Evolutionary conservation across 2,329 filamentous ascomycete genomes (phyloP), one percentile per base, ranked within the genome.

Genomic region (Emergomyces africanus): DNA sequence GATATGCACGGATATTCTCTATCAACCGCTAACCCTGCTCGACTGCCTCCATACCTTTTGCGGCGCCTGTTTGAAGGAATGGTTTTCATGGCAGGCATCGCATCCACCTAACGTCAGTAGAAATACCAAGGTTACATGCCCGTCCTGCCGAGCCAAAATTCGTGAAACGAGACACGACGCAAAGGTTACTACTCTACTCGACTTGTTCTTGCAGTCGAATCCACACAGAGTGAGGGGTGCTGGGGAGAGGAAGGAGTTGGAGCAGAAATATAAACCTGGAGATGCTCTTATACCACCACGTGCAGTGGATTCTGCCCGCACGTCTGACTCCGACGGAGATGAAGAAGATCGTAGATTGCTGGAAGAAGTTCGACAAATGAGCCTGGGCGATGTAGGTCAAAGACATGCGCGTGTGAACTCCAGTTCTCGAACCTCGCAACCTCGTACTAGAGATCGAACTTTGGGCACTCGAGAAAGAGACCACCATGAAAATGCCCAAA

Each of bases 21-120:
- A 90, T 75, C 89, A 95, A 72, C 90, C 91, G 39, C 81, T 95
- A 64, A 95, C 90, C 33, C 84, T 95, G 55, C 88, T 96, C 72
- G 89, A 96, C 77, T 96, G 90, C 71, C 83, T 96, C 50, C 90
- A 96, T 75, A 96, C 92, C 51, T 99, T 95, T 74, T 99, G 94
- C 77, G 94, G 91, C 64, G 88, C 89, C 44, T 99, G 94, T 70
- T 74, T 97, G 61, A 96, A 95, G 73, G 90, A 95, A 77, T 99
- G 94, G 94, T 99, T 97, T 71, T 78, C 79, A 63, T 94, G 85
- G 73, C 90, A 96, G 72, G 85, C 85, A 42, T 77, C 79, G 35
- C 83, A 63, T 65, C 77, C 57, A 69, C 79, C 65, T 68, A 80
- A 66, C 61, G 78, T 67, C 66, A 74, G 63, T 69, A 81, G 69